Conservation (phyloP, 2,329 filamentous ascomycete genomes). For the Sporothrix euskadiensis region DNA sequence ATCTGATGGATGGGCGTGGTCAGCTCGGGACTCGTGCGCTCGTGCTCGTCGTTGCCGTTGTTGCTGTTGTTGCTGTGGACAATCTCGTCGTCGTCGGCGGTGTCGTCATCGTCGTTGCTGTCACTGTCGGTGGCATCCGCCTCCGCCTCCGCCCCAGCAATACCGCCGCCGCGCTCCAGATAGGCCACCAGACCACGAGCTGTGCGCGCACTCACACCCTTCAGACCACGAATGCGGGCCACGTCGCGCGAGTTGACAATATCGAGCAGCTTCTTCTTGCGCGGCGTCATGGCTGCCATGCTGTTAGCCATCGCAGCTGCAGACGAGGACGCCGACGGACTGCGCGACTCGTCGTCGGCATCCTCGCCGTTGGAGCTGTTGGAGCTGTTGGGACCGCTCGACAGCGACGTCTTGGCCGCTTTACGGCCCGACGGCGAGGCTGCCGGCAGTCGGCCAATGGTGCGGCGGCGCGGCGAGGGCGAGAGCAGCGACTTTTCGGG, state of each 20-base stretch:
- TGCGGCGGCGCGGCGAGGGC: conserved; percentile 21
- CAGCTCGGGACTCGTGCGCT: not conserved
- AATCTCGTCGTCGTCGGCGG: not conserved
- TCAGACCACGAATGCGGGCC: conserved; percentile 63
- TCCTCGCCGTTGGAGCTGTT: conserved; percentile 23
- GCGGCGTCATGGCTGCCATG: conserved; percentile 43
- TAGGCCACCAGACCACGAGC: conserved; percentile 62
- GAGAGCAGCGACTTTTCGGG: conserved; percentile 30
- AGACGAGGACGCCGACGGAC: not conserved
- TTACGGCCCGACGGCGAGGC: conserved; percentile 14
- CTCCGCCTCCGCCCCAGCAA: conserved; percentile 35
- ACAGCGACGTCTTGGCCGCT: conserved; percentile 38
- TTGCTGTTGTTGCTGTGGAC: conserved; percentile 19
- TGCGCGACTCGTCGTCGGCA: conserved; percentile 47
- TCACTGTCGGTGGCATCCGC: conserved; percentile 31
- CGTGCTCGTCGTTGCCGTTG: not conserved
- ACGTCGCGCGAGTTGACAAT: conserved; percentile 75
- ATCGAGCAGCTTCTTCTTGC: conserved; percentile 62
- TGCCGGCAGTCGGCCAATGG: not conserved
- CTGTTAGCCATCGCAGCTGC: not conserved
- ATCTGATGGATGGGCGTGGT: conserved; percentile 40
- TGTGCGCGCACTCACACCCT: conserved; percentile 72
- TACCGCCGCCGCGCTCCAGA: conserved; percentile 48
- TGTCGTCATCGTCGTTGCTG: conserved; percentile 16
- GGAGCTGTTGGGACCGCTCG: conserved; percentile 12